phyloP scores from a whole-genome alignment of 441 rosid genomes.

The Adansonia gregorii region DNA sequence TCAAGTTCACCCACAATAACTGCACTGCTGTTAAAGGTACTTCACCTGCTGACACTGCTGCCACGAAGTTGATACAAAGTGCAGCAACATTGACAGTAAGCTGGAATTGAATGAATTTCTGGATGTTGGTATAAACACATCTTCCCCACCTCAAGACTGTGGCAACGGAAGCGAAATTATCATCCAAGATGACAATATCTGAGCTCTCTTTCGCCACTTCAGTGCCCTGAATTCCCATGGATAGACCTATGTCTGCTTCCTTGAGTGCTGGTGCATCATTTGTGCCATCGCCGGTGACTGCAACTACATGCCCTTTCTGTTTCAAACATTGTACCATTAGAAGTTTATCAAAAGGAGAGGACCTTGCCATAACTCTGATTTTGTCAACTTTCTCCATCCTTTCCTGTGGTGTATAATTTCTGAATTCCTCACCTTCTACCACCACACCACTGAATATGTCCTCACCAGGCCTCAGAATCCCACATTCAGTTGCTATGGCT shows the following conservation, averaged over 20 bases:
- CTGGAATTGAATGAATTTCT: conserved; percentile 60
- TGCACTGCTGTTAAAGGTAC: conserved; percentile 58
- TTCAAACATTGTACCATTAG: conserved; percentile 62
- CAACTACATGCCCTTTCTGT: conserved; percentile 61
- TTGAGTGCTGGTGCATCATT: conserved; percentile 68
- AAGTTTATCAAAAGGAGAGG: conserved; percentile 60
- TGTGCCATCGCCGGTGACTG: conserved; percentile 65
- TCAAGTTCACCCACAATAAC: conserved; percentile 59
- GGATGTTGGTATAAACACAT: conserved; percentile 61
- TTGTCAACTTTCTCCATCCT: conserved; percentile 53
- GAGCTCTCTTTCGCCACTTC: conserved; percentile 70
- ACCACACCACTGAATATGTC: conserved; percentile 37
- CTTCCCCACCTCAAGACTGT: conserved; percentile 63
- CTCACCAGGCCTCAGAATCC: conserved; percentile 44
- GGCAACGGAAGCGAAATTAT: conserved; percentile 53
- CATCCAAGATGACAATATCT: conserved; percentile 59
- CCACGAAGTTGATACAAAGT: conserved; percentile 52
- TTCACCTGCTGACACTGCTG: conserved; percentile 57
- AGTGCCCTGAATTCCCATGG: conserved; percentile 69
- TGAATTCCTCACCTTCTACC: conserved; percentile 50
- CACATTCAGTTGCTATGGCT: conserved; percentile 64
- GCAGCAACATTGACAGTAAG: conserved; percentile 60
- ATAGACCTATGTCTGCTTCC: conserved; percentile 62
- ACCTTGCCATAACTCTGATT: conserved; percentile 60
- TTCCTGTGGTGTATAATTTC: conserved; percentile 46